Base-by-base conservation (phyloP, 192 early-diverging fungal species). In the Thamnidium elegans region DNA sequence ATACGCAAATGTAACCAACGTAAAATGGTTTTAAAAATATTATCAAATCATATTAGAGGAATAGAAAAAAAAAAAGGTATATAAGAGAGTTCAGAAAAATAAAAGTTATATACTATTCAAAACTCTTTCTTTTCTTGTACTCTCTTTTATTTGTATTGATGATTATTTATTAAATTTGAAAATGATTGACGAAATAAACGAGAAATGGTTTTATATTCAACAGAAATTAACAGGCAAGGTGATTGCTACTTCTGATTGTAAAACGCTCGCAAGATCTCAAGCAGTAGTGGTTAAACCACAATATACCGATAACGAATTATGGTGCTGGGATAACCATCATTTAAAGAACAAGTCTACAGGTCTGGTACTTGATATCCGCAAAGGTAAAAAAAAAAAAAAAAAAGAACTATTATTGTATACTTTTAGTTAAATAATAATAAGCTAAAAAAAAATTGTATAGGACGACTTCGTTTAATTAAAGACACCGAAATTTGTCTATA, bases 401-500 rank as follows among this genome's bases (percentile, higher is more conserved):
- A 15, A 3, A 23, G n/a, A 26, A 44, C n/a, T 7, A 45, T 9
- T 31, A 6, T 26, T 54, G 21, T 30, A 32, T 51, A 17, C 1
- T 2, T 20, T 56, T 9, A n/a, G n/a, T n/a, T n/a, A 15, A 19
- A 56, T 8, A 14, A 52, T 30, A 34, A 6, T 19, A 74, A 74
- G 68, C 68, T 70, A 62, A 59, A 31, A 20, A 45, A n/a, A 5
- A 36, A 3, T 21, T 50, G 8, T 56, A 7, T 58, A 72, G 73
- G 73, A 19, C 73, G 73, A 17, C 50, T 74, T 9, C 56, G 73
- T 36, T 50, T 74, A 31, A 74, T 74, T n/a, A 63, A 74, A 58
- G 73, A 75, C 26, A 75, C 73, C 14, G 73, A 75, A 50, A 62
- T 75, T 23, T 69, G 67, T 15, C 20, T 70, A n/a, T 58, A 56